Base-by-base conservation (phyloP, 495 filamentous ascomycete genomes). In the Penicillium argentinense region DNA sequence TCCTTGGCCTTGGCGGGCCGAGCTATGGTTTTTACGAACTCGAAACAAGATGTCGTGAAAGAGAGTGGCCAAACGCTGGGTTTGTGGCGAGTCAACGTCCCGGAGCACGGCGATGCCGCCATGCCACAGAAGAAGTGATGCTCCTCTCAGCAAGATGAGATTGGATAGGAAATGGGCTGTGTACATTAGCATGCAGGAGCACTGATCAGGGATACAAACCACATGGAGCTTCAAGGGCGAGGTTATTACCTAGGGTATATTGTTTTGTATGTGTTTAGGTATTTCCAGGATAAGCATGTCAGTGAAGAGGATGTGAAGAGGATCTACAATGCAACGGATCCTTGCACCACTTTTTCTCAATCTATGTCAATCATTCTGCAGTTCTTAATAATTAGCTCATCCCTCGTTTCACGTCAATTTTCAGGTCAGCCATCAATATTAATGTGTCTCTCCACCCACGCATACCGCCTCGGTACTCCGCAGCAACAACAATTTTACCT, bases 1-100 rank as follows among this genome's bases (percentile, higher is more conserved):
- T 76, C 76, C 17, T 80, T 95, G 58, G 89, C 89, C 0, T 62
- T 78, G 42, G 80, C 80, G 41, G 88, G 87, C 66, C 86, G 85
- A 63, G 81, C 81, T 11, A 81, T 95, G 60, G 76, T 93, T 3
- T 72, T 83, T 11, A 75, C 79, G 13, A 53, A 53, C 0, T 40
- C 64, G n/a, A 64, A 64, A 39, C 41, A 60, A 3, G 60, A 63
- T 18, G 63, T 58, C 48, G 63, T 55, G 37, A 51, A 63, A 4
- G 49, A 64, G 24, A 63, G 67, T 34, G 72, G 69, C 9, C 73
- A 72, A 42, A 68, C 60, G 8, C 39, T 79, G 42, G 71, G 63
- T 6, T 65, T 81, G 39, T 81, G 77, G 77, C 62, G 74, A 34
- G 63, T 75, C 17, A 50, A 54, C 28, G 48, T 56, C 21, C 30